These are phyloP conservation scores for Herpetospermum pedunculosum DNA, from an alignment of 306 rosid genomes.

Conservation along the genomic window DNA sequence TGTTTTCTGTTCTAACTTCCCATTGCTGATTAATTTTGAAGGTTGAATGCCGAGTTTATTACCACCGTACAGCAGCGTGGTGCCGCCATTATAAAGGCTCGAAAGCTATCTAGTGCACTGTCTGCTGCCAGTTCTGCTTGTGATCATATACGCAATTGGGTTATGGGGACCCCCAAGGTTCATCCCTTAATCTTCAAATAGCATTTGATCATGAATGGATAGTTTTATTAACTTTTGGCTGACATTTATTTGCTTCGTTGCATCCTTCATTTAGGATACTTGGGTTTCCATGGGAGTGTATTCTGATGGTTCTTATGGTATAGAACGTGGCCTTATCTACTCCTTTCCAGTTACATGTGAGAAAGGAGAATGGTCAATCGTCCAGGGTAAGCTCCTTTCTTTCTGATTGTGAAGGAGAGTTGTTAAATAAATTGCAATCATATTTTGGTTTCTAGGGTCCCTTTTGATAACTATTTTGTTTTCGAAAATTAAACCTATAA, in stretches of 20 bases:
- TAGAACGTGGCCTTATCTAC: conserved; percentile 60
- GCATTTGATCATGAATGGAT: not conserved
- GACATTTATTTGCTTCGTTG: not conserved
- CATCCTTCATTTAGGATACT: conserved; percentile 33
- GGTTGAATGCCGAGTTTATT: conserved; percentile 70
- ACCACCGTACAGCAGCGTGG: conserved; percentile 61
- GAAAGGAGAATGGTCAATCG: conserved; percentile 84
- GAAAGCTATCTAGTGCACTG: conserved; percentile 50
- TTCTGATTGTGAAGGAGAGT: not conserved
- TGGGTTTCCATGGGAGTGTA: conserved; percentile 96
- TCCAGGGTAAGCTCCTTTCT: conserved; percentile 35
- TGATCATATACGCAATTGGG: conserved; percentile 69
- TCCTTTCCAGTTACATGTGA: conserved; percentile 89
- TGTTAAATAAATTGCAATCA: not conserved
- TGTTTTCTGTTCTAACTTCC: not conserved
- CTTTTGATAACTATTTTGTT: no score
- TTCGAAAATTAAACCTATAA: no score
- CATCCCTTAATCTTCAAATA: conserved; percentile 1
- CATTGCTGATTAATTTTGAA: conserved; percentile 5
- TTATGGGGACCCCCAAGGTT: conserved; percentile 61
- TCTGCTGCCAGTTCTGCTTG: conserved; percentile 72
- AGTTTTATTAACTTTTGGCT: not conserved
- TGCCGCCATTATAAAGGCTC: conserved; percentile 43
- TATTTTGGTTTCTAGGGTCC: not conserved
- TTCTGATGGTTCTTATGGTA: conserved; percentile 82